Evolutionary conservation across 1,139 yeast genomes (phyloP).

Genomic region (Candida neerlandica): DNA sequence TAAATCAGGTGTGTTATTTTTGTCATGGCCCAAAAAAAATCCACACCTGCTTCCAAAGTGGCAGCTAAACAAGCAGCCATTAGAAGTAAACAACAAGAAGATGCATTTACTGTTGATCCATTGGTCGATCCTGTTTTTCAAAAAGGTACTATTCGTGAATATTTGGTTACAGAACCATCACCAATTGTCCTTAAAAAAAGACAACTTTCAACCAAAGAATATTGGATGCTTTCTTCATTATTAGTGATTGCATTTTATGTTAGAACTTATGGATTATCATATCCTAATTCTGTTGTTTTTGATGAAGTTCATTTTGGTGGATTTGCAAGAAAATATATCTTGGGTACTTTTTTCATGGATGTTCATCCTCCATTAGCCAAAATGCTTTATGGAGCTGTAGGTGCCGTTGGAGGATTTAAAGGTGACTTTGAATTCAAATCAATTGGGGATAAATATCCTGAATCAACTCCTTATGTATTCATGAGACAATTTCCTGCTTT

Average conservation of each 20-base stretch:
- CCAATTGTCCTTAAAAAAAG: slow-evolving; percentile 24
- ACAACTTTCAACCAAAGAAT: slow-evolving; percentile 28
- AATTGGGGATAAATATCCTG: slow-evolving; percentile 69
- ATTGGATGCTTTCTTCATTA: slow-evolving; percentile 45
- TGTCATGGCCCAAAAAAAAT: slow-evolving; percentile 2
- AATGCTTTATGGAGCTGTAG: slow-evolving; percentile 82
- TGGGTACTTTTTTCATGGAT: slow-evolving; percentile 80
- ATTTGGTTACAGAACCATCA: slow-evolving; percentile 31
- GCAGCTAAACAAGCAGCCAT: slow-evolving; percentile 14
- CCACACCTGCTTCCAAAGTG: slow-evolving; percentile 8
- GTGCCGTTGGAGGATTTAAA: slow-evolving; percentile 69
- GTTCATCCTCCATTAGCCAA: slow-evolving; percentile 95
- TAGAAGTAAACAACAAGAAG: slow-evolving; percentile 11
- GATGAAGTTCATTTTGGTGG: slow-evolving; percentile 64
- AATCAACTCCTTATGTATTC: slow-evolving; percentile 65
- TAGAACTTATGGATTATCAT: slow-evolving; percentile 32
- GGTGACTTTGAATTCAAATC: slow-evolving; percentile 74
- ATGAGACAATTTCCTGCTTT: slow-evolving; percentile 89
- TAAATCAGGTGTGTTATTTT: neutral
- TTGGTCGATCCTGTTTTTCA: slow-evolving; percentile 31
- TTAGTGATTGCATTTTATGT: slow-evolving; percentile 55
- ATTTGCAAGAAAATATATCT: slow-evolving; percentile 72
- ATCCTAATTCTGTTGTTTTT: slow-evolving; percentile 38
- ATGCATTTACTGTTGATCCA: slow-evolving; percentile 15
- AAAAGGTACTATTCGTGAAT: slow-evolving; percentile 31